These are phyloP conservation scores for Platismatia glauca DNA, from an alignment of 495 filamentous ascomycete genomes.

Conservation along the genomic window DNA sequence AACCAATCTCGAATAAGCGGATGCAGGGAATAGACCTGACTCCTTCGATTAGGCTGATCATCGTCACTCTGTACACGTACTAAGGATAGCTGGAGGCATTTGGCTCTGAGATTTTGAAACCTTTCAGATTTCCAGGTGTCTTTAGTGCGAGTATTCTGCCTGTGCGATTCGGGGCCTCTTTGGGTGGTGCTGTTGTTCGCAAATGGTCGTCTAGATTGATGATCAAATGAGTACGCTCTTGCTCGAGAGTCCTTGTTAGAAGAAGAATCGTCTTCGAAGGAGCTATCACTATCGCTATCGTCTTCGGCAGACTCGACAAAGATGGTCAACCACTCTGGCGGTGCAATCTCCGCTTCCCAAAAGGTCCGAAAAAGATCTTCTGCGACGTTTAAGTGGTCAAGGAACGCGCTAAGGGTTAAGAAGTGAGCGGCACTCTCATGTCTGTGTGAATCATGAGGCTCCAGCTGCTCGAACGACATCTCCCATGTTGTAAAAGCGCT, in stretches of 20 bases:
- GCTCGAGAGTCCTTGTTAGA: neutral
- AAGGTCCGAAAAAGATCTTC: neutral
- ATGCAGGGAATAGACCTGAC: neutral
- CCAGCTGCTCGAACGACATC: neutral
- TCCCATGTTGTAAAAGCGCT: constrained; percentile 4
- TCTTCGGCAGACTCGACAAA: neutral
- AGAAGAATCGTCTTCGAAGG: neutral
- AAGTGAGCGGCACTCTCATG: neutral
- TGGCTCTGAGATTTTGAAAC: neutral
- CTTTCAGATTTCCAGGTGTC: neutral
- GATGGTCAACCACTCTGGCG: neutral
- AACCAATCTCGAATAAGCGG: constrained; percentile 7
- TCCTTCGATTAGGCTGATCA: neutral
- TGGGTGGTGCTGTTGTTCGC: neutral
- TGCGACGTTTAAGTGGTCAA: neutral
- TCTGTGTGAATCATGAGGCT: neutral
- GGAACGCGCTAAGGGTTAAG: neutral
- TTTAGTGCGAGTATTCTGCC: too few species aligned
- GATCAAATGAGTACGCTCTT: neutral
- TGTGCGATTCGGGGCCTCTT: too few species aligned
- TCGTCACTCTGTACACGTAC: neutral
- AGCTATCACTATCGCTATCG: neutral
- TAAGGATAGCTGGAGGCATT: neutral
- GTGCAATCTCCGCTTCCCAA: too few species aligned
- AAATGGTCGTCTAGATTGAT: too few species aligned